Percentiles rank a stretch among this genome's conserved stretches.
Conservation (phyloP, 352 stramenopile genomes). For the Poterioochromonas sp. region DNA sequence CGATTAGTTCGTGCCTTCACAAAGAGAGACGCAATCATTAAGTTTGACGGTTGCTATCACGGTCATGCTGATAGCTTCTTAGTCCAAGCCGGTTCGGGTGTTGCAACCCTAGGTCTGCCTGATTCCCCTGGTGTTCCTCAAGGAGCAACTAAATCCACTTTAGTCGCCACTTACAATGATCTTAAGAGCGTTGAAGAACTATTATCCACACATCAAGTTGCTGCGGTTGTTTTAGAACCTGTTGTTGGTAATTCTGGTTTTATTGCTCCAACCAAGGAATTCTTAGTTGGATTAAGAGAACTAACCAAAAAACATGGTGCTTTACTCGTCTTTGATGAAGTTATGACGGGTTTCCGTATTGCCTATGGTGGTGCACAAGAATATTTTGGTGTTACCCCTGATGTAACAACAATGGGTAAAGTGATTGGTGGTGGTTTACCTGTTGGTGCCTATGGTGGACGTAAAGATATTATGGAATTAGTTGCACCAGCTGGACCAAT, state of each 20-base stretch:
- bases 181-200: constrained; percentile 62
- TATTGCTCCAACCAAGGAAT: constrained; percentile 67
- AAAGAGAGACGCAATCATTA: constrained; percentile 65
- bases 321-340: constrained; percentile 72
- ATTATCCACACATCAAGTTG: constrained; percentile 61
- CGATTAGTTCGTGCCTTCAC: constrained; percentile 68
- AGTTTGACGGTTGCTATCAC: constrained; percentile 80
- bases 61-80: constrained; percentile 72
- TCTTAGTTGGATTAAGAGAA: constrained; percentile 60
- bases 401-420: constrained; percentile 78
- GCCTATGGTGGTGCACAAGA: constrained; percentile 60
- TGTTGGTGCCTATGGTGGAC: constrained; percentile 49
- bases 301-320: constrained; percentile 60
- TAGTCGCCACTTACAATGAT: constrained; percentile 74
- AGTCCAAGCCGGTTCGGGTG: constrained; percentile 63
- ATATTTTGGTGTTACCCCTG: constrained; percentile 69
- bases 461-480: constrained; percentile 72
- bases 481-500: constrained; percentile 68
- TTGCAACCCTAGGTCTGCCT: constrained; percentile 40
- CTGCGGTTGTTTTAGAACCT: constrained; percentile 67
- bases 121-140: constrained; percentile 64
- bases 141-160: constrained; percentile 59
- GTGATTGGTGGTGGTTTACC: constrained; percentile 55
- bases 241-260: constrained; percentile 75
- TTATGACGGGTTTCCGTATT: constrained; percentile 78